A percentile compares a stretch with the other conserved stretches of the same genome.
These are phyloP conservation scores for Umbelopsis vinacea DNA, from an alignment of 192 early-diverging fungal species.

Conservation along the genomic window DNA sequence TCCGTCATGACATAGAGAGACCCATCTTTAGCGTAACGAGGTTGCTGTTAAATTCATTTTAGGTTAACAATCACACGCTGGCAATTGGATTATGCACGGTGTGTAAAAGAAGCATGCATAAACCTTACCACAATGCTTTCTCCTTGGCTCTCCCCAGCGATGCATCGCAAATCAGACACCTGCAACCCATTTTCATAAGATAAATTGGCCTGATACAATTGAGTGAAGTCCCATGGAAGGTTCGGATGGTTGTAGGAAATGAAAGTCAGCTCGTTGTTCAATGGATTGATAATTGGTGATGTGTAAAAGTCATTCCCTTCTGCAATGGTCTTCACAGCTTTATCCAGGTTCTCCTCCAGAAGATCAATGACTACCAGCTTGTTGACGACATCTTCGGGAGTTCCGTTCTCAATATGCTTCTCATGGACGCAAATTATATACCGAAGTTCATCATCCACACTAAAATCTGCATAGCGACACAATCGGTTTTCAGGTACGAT, in stretches of 20 bases:
- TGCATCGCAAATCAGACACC: conserved; percentile 5
- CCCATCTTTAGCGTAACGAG: conserved; percentile 58
- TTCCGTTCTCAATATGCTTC: conserved; percentile 65
- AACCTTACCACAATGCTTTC: conserved; percentile 42
- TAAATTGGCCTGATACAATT: conserved; percentile 53
- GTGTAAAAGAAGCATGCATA: not conserved
- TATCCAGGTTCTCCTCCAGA: conserved; percentile 21
- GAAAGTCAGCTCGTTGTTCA: conserved; percentile 55
- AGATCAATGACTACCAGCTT: conserved; percentile 62
- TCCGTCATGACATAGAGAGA: conserved; percentile 71
- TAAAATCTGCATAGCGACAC: conserved; percentile 70
- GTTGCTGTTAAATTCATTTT: conserved; percentile 51
- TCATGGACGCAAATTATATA: conserved; percentile 72
- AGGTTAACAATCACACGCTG: too few species aligned
- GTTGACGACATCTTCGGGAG: conserved; percentile 58
- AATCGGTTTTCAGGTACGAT: conserved; percentile 49
- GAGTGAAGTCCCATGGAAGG: conserved; percentile 82
- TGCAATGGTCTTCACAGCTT: conserved; percentile 54
- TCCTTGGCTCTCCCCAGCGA: conserved; percentile 45
- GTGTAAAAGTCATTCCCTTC: conserved; percentile 71
- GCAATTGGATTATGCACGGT: too few species aligned
- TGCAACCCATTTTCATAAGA: conserved; percentile 8
- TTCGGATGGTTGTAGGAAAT: conserved; percentile 73
- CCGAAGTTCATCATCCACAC: conserved; percentile 54
- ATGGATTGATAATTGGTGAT: conserved; percentile 57